These are phyloP conservation scores for Prunella vulgaris DNA, from an alignment of 257 asterid genomes.

Conservation along the genomic window DNA sequence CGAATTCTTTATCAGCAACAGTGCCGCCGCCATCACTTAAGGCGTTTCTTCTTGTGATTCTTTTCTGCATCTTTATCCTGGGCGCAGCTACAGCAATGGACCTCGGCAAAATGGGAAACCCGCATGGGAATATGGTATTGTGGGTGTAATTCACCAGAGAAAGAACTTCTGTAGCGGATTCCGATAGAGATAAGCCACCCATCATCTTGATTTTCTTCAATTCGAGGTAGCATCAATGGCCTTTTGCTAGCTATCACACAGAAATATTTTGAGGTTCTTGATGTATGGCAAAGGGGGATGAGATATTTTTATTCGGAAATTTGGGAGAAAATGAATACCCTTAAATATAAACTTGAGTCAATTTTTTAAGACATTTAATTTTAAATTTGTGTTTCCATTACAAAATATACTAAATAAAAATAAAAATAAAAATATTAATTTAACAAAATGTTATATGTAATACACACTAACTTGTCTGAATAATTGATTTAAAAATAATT, in stretches of 20 bases:
- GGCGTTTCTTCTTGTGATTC: constrained; percentile 20
- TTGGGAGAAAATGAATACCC: too few species aligned
- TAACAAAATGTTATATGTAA: too few species aligned
- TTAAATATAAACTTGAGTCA: too few species aligned
- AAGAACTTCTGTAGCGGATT: constrained; percentile 26
- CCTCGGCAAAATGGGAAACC: constrained; percentile 27
- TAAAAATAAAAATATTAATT: too few species aligned
- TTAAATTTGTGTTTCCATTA: too few species aligned
- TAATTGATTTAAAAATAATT: too few species aligned
- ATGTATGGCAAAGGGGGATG: background rate
- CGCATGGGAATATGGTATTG: constrained; percentile 19
- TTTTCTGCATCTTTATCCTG: constrained; percentile 21
- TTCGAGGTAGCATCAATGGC: constrained; percentile 6
- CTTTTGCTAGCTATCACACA: background rate
- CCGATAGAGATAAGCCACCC: constrained; percentile 28
- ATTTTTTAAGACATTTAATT: too few species aligned
- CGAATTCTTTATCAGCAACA: constrained; percentile 46
- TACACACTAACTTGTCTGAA: too few species aligned
- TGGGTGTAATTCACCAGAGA: constrained; percentile 20
- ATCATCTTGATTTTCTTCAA: constrained; percentile 24
- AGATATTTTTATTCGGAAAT: background rate
- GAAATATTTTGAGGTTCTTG: background rate
- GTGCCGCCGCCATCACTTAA: constrained; percentile 27
- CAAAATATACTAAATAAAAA: too few species aligned
- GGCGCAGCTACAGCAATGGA: constrained; percentile 31